Evolutionary conservation across 2,329 filamentous ascomycete species (phyloP).

Genomic region (Lachnellula willkommii): DNA sequence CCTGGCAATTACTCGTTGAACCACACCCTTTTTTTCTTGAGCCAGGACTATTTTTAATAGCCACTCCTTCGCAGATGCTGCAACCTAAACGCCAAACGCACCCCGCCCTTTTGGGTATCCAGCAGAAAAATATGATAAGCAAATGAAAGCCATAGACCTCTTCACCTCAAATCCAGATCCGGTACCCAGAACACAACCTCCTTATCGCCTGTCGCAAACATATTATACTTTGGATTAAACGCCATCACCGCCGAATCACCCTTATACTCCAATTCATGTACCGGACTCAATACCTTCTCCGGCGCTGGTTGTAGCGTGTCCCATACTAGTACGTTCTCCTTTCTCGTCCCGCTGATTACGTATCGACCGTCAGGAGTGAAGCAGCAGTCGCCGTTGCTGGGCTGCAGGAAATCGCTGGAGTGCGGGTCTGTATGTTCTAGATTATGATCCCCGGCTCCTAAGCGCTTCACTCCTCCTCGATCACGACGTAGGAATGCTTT

Average conservation of each 20-base stretch:
- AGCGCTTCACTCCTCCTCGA: constrained; percentile 47
- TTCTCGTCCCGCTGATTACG: constrained; percentile 71
- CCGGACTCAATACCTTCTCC: constrained; percentile 58
- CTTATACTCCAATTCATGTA: constrained; percentile 59
- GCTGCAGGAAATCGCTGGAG: constrained; percentile 35
- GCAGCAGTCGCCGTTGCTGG: constrained; percentile 72
- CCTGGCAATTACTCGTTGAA: too few species aligned
- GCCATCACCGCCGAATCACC: constrained; percentile 69
- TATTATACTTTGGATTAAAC: constrained; percentile 87
- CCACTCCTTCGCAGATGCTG: too few species aligned
- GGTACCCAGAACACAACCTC: constrained; percentile 77
- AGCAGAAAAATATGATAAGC: neutral
- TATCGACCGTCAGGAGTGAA: constrained; percentile 88
- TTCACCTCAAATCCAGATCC: constrained; percentile 42
- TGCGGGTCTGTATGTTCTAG: constrained; percentile 23
- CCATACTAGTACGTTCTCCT: constrained; percentile 76
- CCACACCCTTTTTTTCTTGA: too few species aligned
- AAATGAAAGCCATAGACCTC: neutral
- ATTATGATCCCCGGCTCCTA: constrained; percentile 48
- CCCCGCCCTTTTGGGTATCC: neutral
- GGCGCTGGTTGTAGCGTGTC: constrained; percentile 59
- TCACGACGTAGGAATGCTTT: constrained; percentile 65
- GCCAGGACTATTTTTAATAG: too few species aligned
- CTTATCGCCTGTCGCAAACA: constrained; percentile 84
- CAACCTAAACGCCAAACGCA: neutral